These are phyloP conservation scores for Aspergillus eucalypticola DNA, from an alignment of 2,329 filamentous ascomycete genomes.

Conservation along the genomic window DNA sequence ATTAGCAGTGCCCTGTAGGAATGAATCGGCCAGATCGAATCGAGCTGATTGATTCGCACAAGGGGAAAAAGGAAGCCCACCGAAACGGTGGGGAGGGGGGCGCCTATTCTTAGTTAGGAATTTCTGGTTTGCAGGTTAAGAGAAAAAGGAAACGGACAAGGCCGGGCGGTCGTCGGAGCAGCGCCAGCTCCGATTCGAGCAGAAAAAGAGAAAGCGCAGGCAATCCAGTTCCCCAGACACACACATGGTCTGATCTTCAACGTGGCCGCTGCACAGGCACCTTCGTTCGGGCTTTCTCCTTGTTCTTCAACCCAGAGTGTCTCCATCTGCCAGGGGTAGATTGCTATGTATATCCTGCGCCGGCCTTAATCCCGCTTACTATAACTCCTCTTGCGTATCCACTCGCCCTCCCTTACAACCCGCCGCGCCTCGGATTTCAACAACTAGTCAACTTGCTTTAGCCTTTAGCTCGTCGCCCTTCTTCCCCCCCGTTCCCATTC, in stretches of 20 bases:
- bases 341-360: slow-evolving; percentile 6
- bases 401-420: slow-evolving; percentile 9
- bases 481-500: not conserved
- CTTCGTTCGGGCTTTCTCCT: not conserved
- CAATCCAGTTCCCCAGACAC: slow-evolving; percentile 24
- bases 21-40: not conserved
- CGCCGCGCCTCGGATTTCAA: slow-evolving; percentile 2
- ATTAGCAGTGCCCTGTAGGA: not conserved
- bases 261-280: slow-evolving; percentile 18
- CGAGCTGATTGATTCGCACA: not conserved
- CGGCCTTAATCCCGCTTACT: slow-evolving; percentile 6
- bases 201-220: slow-evolving; percentile 1
- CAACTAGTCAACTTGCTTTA: not conserved
- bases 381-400: slow-evolving; percentile 1
- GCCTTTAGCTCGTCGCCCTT: not conserved
- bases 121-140: not conserved
- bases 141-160: not conserved
- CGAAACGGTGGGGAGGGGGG: not conserved
- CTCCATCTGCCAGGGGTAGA: slow-evolving; percentile 17
- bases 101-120: not conserved
- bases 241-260: slow-evolving; percentile 25
- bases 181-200: slow-evolving; percentile 19
- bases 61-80: not conserved
- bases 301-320: slow-evolving; percentile 8
- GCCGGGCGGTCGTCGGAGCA: not conserved